A percentile compares a stretch with the other conserved stretches of the same genome.
Conservation (phyloP, 2,329 filamentous ascomycete genomes). For the Gremmenia infestans region DNA sequence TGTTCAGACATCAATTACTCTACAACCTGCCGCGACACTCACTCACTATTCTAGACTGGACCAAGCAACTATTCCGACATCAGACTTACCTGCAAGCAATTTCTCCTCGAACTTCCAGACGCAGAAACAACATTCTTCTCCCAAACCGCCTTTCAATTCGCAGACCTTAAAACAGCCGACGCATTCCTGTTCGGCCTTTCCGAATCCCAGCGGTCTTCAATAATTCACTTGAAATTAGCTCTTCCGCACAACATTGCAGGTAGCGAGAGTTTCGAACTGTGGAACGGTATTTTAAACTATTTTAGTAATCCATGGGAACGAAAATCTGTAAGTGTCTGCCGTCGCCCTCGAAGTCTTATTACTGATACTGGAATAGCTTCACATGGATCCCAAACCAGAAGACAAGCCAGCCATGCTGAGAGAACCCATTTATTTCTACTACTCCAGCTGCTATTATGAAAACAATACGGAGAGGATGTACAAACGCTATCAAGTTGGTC, state of each 20-base stretch:
- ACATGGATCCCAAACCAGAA: conserved; percentile 6
- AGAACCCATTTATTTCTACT: conserved; percentile 17
- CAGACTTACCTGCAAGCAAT: conserved; percentile 18
- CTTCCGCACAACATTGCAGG: conserved; percentile 4
- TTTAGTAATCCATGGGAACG: conserved; percentile 20
- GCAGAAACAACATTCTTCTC: conserved; percentile 8
- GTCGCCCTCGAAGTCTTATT: neutral
- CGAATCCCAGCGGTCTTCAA: conserved; percentile 12
- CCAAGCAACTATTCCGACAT: conserved; percentile 2
- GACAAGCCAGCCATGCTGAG: neutral
- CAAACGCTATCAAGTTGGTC: conserved; percentile 16
- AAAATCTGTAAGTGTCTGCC: conserved; percentile 10
- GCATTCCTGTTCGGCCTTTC: conserved; percentile 17
- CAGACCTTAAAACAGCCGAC: conserved; percentile 9
- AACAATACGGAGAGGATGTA: conserved; percentile 13
- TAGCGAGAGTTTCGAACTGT: neutral
- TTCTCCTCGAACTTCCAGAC: conserved; percentile 12
- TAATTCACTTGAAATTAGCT: conserved; percentile 15
- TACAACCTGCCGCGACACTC: neutral
- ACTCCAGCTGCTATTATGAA: conserved; percentile 18
- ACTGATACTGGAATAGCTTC: conserved; percentile 8
- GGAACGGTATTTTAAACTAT: conserved; percentile 18
- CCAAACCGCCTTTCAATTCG: conserved; percentile 20
- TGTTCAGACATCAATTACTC: too few species aligned
- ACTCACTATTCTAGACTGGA: neutral